phyloP scores from a whole-genome alignment of 306 rosid species.

The Fragaria ananassa region DNA sequence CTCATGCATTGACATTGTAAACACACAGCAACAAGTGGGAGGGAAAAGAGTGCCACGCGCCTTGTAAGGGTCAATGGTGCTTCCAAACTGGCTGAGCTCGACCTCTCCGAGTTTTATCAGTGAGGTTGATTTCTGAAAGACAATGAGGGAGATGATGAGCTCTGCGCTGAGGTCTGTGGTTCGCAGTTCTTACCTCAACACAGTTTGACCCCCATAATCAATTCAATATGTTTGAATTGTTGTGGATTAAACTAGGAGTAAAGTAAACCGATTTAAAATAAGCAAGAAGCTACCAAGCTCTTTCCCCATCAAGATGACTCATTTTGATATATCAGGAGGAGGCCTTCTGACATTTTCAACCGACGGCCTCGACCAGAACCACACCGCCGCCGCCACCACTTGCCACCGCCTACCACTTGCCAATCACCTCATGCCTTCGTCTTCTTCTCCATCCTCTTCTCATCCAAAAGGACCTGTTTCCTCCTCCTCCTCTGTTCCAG shows the following conservation, averaged over 20 bases:
- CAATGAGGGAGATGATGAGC: not conserved
- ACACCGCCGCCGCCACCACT: not conserved
- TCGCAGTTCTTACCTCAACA: not conserved
- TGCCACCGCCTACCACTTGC: not conserved
- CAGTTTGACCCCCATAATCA: not conserved
- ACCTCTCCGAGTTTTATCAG: not conserved
- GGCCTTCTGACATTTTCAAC: not conserved
- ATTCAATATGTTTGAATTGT: slow-evolving; percentile 8
- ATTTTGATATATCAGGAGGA: not conserved
- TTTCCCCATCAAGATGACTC: slow-evolving; percentile 3
- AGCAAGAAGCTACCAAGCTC: slow-evolving; percentile 8
- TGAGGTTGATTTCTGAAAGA: not conserved
- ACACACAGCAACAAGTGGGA: not conserved
- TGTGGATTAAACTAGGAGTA: not conserved
- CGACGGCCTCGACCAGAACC: not conserved
- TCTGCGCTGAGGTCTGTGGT: not conserved
- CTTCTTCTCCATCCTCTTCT: not conserved
- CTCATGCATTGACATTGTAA: slow-evolving; percentile 10
- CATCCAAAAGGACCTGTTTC: not conserved
- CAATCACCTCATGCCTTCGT: slow-evolving; percentile 27
- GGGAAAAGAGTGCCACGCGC: not conserved
- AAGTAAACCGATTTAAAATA: not conserved
- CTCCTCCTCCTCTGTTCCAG: not conserved
- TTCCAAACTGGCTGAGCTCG: slow-evolving; percentile 1
- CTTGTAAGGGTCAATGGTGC: no score